A percentile compares a stretch with the other conserved stretches of the same genome.
Conservation (phyloP, 2,329 filamentous ascomycete species). For the Calonectria naviculata region DNA sequence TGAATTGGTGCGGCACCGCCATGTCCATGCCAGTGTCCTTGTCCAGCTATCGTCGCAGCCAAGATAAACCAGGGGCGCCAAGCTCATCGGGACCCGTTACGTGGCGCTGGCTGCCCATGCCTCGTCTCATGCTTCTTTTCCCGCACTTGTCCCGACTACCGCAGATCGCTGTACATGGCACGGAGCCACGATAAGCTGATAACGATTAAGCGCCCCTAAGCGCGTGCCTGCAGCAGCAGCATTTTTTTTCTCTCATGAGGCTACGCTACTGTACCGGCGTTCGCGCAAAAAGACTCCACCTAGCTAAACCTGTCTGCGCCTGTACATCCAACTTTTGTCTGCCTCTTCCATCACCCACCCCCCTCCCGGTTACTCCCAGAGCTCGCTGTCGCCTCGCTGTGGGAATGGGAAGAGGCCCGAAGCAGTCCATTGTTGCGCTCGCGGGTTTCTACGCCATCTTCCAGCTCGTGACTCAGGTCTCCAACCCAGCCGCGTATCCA, state of each 20-base stretch:
- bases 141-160: slow-evolving; percentile 16
- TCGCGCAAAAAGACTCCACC: slow-evolving; percentile 22
- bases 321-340: slow-evolving; percentile 16
- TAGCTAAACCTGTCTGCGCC: slow-evolving; percentile 17
- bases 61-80: slow-evolving; percentile 8
- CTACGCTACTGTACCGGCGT: slow-evolving; percentile 10
- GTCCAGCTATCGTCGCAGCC: slow-evolving; percentile 6
- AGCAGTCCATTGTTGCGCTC: slow-evolving; percentile 48
- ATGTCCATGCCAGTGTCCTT: background rate
- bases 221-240: background rate
- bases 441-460: slow-evolving; percentile 49
- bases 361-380: background rate
- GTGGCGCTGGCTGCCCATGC: slow-evolving; percentile 2
- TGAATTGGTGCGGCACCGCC: slow-evolving; percentile 2
- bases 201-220: slow-evolving; percentile 9
- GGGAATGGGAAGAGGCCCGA: slow-evolving; percentile 53
- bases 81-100: background rate
- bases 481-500: slow-evolving; percentile 43
- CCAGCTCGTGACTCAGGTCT: slow-evolving; percentile 49
- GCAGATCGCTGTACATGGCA: background rate
- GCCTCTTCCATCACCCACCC: slow-evolving; percentile 8
- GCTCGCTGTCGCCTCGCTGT: slow-evolving; percentile 13
- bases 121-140: slow-evolving; percentile 8
- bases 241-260: slow-evolving; percentile 9
- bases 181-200: slow-evolving; percentile 9